Evolutionary conservation across 176 grass and related monocot species (phyloP).

Genomic region (Eremochloa ophiuroides): DNA sequence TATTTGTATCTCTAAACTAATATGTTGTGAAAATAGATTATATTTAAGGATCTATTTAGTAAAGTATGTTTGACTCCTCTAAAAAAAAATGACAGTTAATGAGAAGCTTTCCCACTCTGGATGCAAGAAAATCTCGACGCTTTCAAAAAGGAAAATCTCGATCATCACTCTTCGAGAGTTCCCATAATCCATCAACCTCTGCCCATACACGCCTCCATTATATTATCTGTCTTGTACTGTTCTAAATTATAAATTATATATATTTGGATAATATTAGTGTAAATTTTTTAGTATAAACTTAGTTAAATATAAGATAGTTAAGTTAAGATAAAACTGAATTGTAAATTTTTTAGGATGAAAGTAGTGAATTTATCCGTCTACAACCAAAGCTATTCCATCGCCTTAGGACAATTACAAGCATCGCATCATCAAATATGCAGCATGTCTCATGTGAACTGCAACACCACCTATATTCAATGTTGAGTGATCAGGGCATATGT

Average conservation of each 20-base stretch:
- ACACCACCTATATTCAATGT: background rate
- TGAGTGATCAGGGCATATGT: background rate
- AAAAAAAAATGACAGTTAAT: too few relatives aligned
- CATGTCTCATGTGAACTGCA: constrained; percentile 1
- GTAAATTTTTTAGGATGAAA: background rate
- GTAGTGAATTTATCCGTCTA: background rate
- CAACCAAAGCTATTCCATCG: background rate
- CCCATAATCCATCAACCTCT: background rate
- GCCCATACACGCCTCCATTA: background rate
- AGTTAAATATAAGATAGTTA: too few relatives aligned
- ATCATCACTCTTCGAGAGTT: background rate
- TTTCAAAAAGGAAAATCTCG: background rate
- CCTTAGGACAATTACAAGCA: background rate
- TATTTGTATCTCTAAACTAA: too few relatives aligned
- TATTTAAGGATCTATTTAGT: too few relatives aligned
- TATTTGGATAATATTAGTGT: too few relatives aligned
- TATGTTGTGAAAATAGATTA: too few relatives aligned
- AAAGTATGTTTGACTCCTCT: too few relatives aligned
- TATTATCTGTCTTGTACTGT: too few relatives aligned
- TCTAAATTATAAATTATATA: too few relatives aligned
- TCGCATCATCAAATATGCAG: background rate
- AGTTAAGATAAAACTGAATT: too few relatives aligned
- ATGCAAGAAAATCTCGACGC: background rate
- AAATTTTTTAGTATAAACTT: too few relatives aligned
- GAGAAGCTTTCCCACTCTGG: too few relatives aligned